Conservation (phyloP, 2,329 filamentous ascomycete genomes). For the Aureobasidium zeae region DNA sequence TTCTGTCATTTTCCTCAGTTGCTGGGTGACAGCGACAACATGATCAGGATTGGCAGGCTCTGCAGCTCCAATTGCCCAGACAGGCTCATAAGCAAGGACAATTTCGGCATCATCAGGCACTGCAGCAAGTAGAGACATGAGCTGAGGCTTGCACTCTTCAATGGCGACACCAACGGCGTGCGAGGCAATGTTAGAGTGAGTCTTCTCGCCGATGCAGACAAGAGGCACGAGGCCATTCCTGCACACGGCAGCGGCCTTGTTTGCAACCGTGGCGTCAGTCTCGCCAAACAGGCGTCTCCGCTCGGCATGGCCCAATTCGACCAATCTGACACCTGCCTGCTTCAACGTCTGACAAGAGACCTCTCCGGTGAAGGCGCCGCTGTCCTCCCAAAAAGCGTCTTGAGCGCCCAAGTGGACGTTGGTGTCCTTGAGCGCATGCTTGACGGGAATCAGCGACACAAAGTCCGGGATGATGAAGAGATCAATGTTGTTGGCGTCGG, state of each 20-base stretch:
- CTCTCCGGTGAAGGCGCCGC: slow-evolving; percentile 69
- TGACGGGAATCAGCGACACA: slow-evolving; percentile 51
- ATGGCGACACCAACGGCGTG: slow-evolving; percentile 51
- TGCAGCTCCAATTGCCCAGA: slow-evolving; percentile 75
- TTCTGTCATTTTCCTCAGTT: slow-evolving; percentile 49
- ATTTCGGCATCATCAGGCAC: slow-evolving; percentile 57
- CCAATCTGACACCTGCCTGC: slow-evolving; percentile 59
- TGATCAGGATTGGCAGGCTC: slow-evolving; percentile 64
- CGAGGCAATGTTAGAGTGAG: slow-evolving; percentile 35
- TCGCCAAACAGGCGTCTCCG: slow-evolving; percentile 63
- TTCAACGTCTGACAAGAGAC: slow-evolving; percentile 59
- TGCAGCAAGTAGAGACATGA: slow-evolving; percentile 52
- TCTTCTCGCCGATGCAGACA: slow-evolving; percentile 70
- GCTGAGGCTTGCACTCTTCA: slow-evolving; percentile 56
- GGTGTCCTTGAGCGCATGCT: slow-evolving; percentile 41
- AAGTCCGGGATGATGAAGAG: slow-evolving; percentile 75
- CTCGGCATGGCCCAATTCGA: slow-evolving; percentile 77
- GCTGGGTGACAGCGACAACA: slow-evolving; percentile 59
- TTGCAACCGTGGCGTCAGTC: slow-evolving; percentile 57
- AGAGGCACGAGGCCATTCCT: slow-evolving; percentile 65
- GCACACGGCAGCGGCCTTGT: slow-evolving; percentile 60
- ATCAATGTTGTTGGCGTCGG: slow-evolving; percentile 49
- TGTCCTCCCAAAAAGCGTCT: slow-evolving; percentile 60
- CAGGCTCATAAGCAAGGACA: slow-evolving; percentile 76
- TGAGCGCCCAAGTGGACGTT: slow-evolving; percentile 62